Evolutionary conservation across 139 green algal species (phyloP).

Genomic region (Dunaliella sp.): DNA sequence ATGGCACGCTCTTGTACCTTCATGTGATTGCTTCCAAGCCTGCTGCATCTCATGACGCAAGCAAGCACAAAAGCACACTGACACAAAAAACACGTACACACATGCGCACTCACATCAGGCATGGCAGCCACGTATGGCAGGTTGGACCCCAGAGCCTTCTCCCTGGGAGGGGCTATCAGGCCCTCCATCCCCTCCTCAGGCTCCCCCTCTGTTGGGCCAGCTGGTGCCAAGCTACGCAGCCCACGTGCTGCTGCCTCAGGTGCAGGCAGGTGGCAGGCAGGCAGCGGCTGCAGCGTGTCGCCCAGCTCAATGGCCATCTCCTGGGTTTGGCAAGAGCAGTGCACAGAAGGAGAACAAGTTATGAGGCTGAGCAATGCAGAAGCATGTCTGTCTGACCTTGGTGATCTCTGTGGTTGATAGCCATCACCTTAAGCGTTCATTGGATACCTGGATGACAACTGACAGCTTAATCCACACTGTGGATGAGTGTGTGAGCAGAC

Average conservation of each 20-base stretch:
- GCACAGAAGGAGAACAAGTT: too few species aligned
- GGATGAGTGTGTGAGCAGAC: too few species aligned
- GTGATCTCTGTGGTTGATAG: too few species aligned
- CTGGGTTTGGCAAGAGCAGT: neutral
- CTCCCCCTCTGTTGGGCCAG: neutral
- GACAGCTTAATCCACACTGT: too few species aligned
- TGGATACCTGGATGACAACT: too few species aligned
- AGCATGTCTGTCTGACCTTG: too few species aligned
- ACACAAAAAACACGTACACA: neutral
- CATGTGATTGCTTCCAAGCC: too few species aligned
- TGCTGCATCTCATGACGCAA: too few species aligned
- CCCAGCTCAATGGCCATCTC: constrained; percentile 5
- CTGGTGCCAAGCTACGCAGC: neutral
- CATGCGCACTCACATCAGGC: constrained; percentile 11
- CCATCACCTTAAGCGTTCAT: too few species aligned
- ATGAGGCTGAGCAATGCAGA: too few species aligned
- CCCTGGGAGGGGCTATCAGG: neutral
- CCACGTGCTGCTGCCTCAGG: neutral
- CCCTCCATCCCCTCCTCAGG: neutral
- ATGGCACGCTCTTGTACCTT: too few species aligned
- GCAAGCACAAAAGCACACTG: too few species aligned
- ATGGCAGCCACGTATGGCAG: constrained; percentile 7
- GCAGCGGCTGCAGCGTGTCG: constrained; percentile 13
- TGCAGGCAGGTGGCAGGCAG: neutral
- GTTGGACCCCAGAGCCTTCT: constrained; percentile 8